Evolutionary conservation across 176 grass and related monocot species (phyloP), one percentile per base, ranked within the genome.

Genomic region (Chloris gayana): DNA sequence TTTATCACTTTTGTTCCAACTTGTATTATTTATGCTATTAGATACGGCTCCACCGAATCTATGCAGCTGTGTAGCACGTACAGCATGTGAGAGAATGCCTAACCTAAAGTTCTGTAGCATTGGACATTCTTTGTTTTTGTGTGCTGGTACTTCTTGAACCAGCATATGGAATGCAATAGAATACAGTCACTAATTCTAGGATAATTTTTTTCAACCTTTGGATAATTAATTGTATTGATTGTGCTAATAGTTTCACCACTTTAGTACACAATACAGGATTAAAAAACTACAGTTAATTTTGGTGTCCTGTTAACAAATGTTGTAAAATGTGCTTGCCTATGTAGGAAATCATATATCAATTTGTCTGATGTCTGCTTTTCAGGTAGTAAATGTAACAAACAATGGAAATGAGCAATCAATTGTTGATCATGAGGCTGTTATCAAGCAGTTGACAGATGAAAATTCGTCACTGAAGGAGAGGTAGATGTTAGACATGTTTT

Each of bases 391-490:
- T 70, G 82, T 46, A 33, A 63, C 76, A 68, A 75, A 51, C 29
- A 80, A 86, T 44, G 35, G 59, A 82, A 76, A 69, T 64, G 63
- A 34, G 25, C 77, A 42, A 38, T 33, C 34, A 12, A 26, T 68
- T 22, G 70, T 77, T 58, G 77, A 88, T 35, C 70, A 39, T 41
- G 83, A 70, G 72, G 14, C 67, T 76, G 62, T 86, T 76, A 85
- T 95, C 80, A 85, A 88, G 72, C 10, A 91, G 72, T 74, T 98
- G 60, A 93, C 77, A 83, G 90, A 88, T 84, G 90, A 95, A 91
- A 95, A 95, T 50, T 71, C 77, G n/a, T 84, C 66, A 53, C 83
- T 98, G 58, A 87, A 95, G 82, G 86, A 93, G 83, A 95, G 91
- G 95, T 95, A 89, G 73, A 57, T 85, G 41, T 68, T 81, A 67